Evolutionary conservation across 1,139 yeast species (phyloP).

Genomic region (Lizanozyma gosingica): DNA sequence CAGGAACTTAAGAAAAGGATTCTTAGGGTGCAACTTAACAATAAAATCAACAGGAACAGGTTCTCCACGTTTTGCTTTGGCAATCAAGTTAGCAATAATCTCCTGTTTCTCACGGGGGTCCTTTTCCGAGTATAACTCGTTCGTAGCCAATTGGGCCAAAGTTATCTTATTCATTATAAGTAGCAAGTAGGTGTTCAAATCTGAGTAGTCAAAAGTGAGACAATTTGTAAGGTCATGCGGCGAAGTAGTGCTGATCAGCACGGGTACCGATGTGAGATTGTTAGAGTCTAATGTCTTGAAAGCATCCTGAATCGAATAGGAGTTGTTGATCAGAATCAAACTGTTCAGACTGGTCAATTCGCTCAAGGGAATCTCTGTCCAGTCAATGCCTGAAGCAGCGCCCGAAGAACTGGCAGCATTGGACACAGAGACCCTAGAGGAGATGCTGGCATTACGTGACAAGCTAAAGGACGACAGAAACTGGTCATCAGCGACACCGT

Average conservation of each 20-base stretch:
- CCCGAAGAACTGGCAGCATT: neutral
- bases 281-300: conserved; percentile 66
- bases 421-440: neutral
- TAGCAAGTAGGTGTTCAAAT: conserved; percentile 74
- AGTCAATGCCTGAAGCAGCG: conserved; percentile 32
- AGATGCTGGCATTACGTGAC: conserved; percentile 9
- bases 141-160: conserved; percentile 16
- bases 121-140: neutral
- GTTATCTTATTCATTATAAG: conserved; percentile 62
- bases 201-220: conserved; percentile 84
- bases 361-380: conserved; percentile 64
- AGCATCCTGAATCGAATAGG: conserved; percentile 72
- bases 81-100: conserved; percentile 21
- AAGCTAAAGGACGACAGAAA: conserved; percentile 14
- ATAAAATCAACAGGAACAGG: conserved; percentile 79
- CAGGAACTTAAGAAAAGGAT: conserved; percentile 70
- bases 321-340: conserved; percentile 56
- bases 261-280: conserved; percentile 81
- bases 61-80: conserved; percentile 52
- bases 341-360: conserved; percentile 77
- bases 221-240: conserved; percentile 49
- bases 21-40: conserved; percentile 71
- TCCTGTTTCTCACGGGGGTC: conserved; percentile 16
- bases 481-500: conserved; percentile 12
- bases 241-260: conserved; percentile 33